These are phyloP conservation scores for Fraxinus paxiana DNA, from an alignment of 305 asterid species.

Conservation along the genomic window DNA sequence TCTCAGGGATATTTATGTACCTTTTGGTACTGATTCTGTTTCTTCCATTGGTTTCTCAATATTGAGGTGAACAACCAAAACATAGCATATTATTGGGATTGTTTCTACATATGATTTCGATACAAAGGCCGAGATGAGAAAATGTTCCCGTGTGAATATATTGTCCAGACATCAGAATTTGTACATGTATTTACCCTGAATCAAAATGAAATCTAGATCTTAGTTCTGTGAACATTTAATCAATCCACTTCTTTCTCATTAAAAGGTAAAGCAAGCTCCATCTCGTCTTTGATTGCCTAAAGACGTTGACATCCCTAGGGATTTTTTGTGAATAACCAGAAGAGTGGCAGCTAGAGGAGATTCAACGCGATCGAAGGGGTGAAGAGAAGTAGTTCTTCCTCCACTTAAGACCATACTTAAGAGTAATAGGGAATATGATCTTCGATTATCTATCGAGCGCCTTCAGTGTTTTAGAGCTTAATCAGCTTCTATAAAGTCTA, in stretches of 20 bases:
- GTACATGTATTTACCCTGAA: background rate
- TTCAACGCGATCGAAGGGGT: background rate
- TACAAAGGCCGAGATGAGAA: background rate
- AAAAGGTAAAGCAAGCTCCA: background rate
- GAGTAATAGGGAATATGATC: background rate
- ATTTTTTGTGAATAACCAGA: background rate
- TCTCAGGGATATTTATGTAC: slow-evolving; percentile 4
- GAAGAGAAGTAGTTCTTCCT: background rate
- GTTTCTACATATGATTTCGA: background rate
- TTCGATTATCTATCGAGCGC: background rate
- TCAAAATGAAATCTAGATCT: background rate
- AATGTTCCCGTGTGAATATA: background rate
- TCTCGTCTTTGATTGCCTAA: background rate
- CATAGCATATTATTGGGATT: slow-evolving; percentile 3
- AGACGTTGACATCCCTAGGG: background rate
- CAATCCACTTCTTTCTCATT: background rate
- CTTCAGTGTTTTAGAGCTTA: background rate
- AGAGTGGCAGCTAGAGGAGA: background rate
- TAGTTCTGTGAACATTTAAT: background rate
- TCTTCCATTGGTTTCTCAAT: background rate
- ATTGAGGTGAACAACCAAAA: background rate
- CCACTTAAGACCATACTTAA: background rate
- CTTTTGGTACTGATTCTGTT: background rate
- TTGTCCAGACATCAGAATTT: background rate
- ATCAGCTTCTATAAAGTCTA: background rate